A percentile compares a stretch with the other conserved stretches of the same genome.
phyloP scores from a whole-genome alignment of 176 grass and related monocot species.

The Bothriochloa decipiens region DNA sequence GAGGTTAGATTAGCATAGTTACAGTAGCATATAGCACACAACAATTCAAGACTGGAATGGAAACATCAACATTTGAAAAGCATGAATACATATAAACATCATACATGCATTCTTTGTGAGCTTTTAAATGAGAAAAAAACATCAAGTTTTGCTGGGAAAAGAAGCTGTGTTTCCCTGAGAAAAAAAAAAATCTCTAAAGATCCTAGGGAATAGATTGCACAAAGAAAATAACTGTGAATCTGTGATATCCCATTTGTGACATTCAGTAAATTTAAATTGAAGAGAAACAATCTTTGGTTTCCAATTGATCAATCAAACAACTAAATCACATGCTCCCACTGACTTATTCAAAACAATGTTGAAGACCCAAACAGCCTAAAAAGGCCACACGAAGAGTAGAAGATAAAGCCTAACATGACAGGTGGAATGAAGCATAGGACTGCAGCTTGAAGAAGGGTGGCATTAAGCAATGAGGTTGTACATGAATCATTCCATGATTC shows the following conservation, averaged over 20 bases:
- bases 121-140: not conserved
- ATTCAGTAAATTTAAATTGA: conserved; percentile 7
- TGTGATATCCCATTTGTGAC: not conserved
- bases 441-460: not conserved
- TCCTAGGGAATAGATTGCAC: not conserved
- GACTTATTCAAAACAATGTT: not conserved
- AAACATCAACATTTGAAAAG: conserved; percentile 12
- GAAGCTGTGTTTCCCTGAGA: not conserved
- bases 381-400: not conserved
- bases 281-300: not conserved
- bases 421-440: not conserved
- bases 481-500: not conserved
- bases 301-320: not conserved
- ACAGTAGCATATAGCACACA: not conserved
- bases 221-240: not conserved
- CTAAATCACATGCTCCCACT: not conserved
- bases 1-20: conserved; percentile 29
- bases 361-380: not conserved
- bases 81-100: not conserved
- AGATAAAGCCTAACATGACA: not conserved
- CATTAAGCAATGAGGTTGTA: not conserved
- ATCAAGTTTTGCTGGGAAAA: not conserved
- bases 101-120: not conserved
- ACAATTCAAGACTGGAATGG: not conserved
- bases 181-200: conserved; percentile 22